Conservation (phyloP, 2,329 filamentous ascomycete genomes). For the Aspergillus terreus region DNA sequence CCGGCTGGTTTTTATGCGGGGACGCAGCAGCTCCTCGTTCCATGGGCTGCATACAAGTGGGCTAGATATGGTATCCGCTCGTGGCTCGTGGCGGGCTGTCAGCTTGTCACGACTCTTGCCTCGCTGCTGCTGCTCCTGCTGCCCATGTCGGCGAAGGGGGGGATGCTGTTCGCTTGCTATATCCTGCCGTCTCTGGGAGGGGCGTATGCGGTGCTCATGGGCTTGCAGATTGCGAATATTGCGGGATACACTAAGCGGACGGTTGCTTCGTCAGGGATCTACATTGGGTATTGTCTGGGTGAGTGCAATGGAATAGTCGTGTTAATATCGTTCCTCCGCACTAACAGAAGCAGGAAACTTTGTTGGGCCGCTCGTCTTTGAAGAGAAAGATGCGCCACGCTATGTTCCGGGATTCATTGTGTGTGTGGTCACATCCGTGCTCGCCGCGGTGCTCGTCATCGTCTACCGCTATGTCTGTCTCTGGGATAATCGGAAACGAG, state of each 20-base stretch:
- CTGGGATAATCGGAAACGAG: slow-evolving; percentile 43
- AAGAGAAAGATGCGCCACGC: slow-evolving; percentile 38
- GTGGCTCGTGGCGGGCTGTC: slow-evolving; percentile 39
- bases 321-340: no score
- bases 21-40: slow-evolving; percentile 38
- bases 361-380: slow-evolving; percentile 43
- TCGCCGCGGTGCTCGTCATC: slow-evolving; percentile 35
- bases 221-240: slow-evolving; percentile 49
- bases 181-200: slow-evolving; percentile 46
- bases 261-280: slow-evolving; percentile 47
- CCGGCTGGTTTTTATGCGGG: slow-evolving; percentile 38
- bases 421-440: slow-evolving; percentile 34
- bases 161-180: slow-evolving; percentile 47
- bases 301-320: background rate
- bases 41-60: slow-evolving; percentile 41
- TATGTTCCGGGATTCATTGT: slow-evolving; percentile 40
- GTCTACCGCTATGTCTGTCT: slow-evolving; percentile 45
- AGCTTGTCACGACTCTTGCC: slow-evolving; percentile 41
- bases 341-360: slow-evolving; percentile 34
- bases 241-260: slow-evolving; percentile 52
- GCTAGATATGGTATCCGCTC: slow-evolving; percentile 18
- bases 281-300: slow-evolving; percentile 52
- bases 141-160: slow-evolving; percentile 40
- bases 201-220: slow-evolving; percentile 51
- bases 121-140: slow-evolving; percentile 44